Conservation (phyloP, 495 filamentous ascomycete species). For the Penicillium flavigenum region DNA sequence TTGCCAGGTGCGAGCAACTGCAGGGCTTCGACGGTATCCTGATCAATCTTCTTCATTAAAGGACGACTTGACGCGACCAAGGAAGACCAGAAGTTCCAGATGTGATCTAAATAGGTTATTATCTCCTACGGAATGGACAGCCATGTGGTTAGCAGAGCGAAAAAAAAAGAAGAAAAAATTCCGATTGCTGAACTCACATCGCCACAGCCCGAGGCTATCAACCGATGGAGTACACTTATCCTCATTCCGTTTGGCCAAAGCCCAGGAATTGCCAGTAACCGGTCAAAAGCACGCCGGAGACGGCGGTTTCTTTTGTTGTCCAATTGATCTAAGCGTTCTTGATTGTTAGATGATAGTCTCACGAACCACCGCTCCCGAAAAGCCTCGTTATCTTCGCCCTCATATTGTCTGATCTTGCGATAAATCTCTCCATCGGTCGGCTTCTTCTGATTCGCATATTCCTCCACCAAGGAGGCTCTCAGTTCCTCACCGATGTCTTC, state of each 20-base stretch:
- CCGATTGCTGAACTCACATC: constrained; percentile 14
- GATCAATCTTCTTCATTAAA: constrained; percentile 12
- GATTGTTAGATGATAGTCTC: neutral
- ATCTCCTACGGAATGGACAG: constrained; percentile 20
- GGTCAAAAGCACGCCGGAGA: constrained; percentile 22
- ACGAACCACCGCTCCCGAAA: constrained; percentile 10
- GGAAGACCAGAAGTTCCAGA: constrained; percentile 17
- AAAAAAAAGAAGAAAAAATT: too few relatives aligned
- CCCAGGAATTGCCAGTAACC: constrained; percentile 22
- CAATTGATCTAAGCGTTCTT: constrained; percentile 18
- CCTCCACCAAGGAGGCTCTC: constrained; percentile 1
- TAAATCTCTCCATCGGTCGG: constrained; percentile 6
- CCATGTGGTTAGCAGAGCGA: too few relatives aligned
- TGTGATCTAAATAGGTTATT: constrained; percentile 16
- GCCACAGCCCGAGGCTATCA: constrained; percentile 17
- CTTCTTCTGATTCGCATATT: constrained; percentile 4
- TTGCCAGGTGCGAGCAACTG: constrained; percentile 11
- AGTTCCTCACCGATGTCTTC: neutral
- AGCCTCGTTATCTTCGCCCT: neutral
- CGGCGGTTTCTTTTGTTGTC: constrained; percentile 14
- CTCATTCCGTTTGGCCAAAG: constrained; percentile 24
- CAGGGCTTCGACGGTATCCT: constrained; percentile 11
- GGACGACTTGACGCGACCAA: constrained; percentile 4
- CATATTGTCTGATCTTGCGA: constrained; percentile 12
- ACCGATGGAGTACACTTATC: constrained; percentile 19